phyloP scores from a whole-genome alignment of 345 rosid genomes.

The Heritiera fomes region DNA sequence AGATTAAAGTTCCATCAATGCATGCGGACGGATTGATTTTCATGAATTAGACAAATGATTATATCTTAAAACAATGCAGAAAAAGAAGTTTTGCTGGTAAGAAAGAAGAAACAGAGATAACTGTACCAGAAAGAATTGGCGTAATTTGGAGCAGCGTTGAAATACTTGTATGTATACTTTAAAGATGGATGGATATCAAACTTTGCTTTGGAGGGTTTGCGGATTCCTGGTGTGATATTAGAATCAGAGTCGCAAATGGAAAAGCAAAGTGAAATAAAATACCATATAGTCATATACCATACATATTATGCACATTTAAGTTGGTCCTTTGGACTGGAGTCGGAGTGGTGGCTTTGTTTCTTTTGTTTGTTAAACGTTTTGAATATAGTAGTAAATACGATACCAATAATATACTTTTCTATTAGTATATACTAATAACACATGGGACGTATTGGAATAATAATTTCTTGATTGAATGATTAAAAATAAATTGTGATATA shows the following conservation, averaged over 20 bases:
- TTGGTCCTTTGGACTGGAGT: not conserved
- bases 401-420: too few relatives aligned
- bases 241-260: not conserved
- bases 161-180: not conserved
- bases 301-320: not conserved
- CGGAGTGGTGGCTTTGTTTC: not conserved
- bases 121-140: not conserved
- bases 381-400: too few relatives aligned
- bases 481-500: too few relatives aligned
- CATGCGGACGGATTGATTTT: not conserved
- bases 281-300: not conserved
- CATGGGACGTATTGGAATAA: too few relatives aligned
- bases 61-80: not conserved
- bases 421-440: too few relatives aligned
- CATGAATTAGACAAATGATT: conserved; percentile 1
- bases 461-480: too few relatives aligned
- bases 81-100: conserved; percentile 14
- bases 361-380: too few relatives aligned
- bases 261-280: not conserved
- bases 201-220: not conserved
- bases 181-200: not conserved
- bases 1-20: not conserved
- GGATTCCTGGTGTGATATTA: not conserved
- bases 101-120: not conserved
- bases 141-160: not conserved